Percentiles rank a stretch among this genome's conserved stretches.
Evolutionary conservation across 1,284 basidiomycete species (phyloP).

Genomic region (Papiliotrema terrestris): DNA sequence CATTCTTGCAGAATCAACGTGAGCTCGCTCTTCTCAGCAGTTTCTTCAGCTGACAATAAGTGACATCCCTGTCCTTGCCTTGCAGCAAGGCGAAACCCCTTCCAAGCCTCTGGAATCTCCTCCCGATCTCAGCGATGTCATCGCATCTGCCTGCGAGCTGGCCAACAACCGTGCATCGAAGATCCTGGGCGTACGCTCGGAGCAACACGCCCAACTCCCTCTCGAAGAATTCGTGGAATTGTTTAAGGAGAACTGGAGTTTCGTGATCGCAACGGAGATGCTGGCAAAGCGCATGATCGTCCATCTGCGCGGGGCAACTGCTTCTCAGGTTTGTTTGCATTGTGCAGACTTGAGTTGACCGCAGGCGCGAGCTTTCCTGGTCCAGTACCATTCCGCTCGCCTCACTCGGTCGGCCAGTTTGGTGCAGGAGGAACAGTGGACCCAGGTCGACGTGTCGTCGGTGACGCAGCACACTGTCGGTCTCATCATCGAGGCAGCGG

Average conservation of each 20-base stretch:
- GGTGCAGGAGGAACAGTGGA: conserved; percentile 58
- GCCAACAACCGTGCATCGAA: conserved; percentile 77
- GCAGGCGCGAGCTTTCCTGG: conserved; percentile 81
- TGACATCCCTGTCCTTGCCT: not conserved
- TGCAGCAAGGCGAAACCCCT: not conserved
- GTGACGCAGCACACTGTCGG: conserved; percentile 68
- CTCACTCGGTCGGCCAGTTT: conserved; percentile 79
- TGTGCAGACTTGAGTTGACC: conserved; percentile 5
- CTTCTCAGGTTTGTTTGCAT: conserved; percentile 61
- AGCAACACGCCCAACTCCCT: conserved; percentile 70
- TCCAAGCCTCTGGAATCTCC: conserved; percentile 28
- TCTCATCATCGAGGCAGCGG: conserved; percentile 73
- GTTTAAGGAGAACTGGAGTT: conserved; percentile 82
- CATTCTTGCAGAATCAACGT: conserved; percentile 52
- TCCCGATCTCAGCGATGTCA: conserved; percentile 64
- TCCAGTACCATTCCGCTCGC: conserved; percentile 77
- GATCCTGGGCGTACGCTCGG: conserved; percentile 68
- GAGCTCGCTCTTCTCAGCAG: not conserved
- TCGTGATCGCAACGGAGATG: conserved; percentile 81
- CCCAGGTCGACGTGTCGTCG: conserved; percentile 68
- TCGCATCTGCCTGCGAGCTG: conserved; percentile 76
- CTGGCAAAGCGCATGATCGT: conserved; percentile 87
- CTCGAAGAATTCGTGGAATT: conserved; percentile 73
- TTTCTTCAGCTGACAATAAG: not conserved
- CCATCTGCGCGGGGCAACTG: conserved; percentile 74